Evolutionary conservation across 2,329 filamentous ascomycete species (phyloP).

Genomic region (Aspergillus sp.): DNA sequence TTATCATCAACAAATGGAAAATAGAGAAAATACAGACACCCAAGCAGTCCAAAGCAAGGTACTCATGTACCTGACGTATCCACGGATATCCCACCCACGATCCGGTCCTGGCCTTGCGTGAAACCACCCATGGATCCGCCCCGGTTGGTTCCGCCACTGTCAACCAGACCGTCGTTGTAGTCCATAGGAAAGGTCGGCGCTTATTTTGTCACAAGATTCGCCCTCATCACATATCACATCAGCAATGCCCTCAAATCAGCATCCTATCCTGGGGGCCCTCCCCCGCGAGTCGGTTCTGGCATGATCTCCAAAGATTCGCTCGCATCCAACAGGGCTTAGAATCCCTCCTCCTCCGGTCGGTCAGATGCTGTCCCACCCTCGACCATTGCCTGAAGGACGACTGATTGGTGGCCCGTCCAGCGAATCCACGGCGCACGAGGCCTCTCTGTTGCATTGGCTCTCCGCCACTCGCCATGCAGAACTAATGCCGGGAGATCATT

Average conservation of each 20-base stretch:
- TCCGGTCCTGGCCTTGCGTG: conserved; percentile 20
- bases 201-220: conserved; percentile 15
- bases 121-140: conserved; percentile 18
- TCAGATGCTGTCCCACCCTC: background rate
- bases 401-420: too few species aligned
- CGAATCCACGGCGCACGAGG: background rate
- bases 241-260: background rate
- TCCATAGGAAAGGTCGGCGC: conserved; percentile 8
- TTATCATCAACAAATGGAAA: too few species aligned
- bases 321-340: background rate
- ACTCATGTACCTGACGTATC: background rate
- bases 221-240: conserved; percentile 10
- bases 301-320: too few species aligned
- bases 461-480: conserved; percentile 16
- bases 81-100: conserved; percentile 5
- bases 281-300: too few species aligned
- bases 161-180: too few species aligned
- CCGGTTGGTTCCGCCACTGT: conserved; percentile 18
- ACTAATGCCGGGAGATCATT: too few species aligned
- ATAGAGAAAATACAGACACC: too few species aligned
- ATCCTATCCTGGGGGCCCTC: too few species aligned
- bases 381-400: background rate
- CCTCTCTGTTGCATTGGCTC: background rate
- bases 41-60: too few species aligned
- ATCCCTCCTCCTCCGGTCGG: background rate